These are phyloP conservation scores for Stereocaulon alpinum DNA, from an alignment of 495 filamentous ascomycete genomes.

Conservation along the genomic window DNA sequence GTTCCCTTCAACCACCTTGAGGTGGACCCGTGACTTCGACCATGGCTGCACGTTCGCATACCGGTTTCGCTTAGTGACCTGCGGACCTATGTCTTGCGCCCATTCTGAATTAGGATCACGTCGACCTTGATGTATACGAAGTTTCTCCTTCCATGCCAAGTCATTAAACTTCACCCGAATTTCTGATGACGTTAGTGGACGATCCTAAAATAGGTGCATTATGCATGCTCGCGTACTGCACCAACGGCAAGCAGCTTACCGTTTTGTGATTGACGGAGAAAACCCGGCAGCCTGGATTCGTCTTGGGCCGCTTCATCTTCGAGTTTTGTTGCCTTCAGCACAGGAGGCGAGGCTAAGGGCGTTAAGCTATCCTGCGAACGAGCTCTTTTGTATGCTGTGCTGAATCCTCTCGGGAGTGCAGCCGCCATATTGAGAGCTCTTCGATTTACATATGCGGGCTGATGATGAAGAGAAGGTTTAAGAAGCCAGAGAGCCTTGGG, in stretches of 20 bases:
- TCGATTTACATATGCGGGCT: neutral
- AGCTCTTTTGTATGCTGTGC: conserved; percentile 21
- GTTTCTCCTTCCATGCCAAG: conserved; percentile 51
- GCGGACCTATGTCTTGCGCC: conserved; percentile 43
- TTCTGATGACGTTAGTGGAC: conserved; percentile 27
- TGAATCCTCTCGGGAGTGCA: conserved; percentile 15
- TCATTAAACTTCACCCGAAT: conserved; percentile 48
- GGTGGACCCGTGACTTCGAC: conserved; percentile 76
- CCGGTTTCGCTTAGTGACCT: conserved; percentile 40
- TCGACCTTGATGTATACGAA: conserved; percentile 38
- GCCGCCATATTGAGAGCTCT: conserved; percentile 11
- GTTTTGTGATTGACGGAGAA: conserved; percentile 23
- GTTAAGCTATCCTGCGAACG: conserved; percentile 28
- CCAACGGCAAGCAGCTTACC: conserved; percentile 18
- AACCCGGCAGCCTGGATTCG: conserved; percentile 17
- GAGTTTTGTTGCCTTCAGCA: conserved; percentile 17
- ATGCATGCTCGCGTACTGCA: conserved; percentile 19
- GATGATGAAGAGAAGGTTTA: neutral
- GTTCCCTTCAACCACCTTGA: conserved; percentile 67
- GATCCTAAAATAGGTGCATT: conserved; percentile 15
- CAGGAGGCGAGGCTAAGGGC: conserved; percentile 31
- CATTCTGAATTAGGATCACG: conserved; percentile 39
- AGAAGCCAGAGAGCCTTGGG: neutral
- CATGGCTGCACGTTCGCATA: conserved; percentile 70
- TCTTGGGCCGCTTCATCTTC: conserved; percentile 15